Evolutionary conservation across 164 flowering plant species (phyloP).

Genomic region (Pachysandra terminalis): DNA sequence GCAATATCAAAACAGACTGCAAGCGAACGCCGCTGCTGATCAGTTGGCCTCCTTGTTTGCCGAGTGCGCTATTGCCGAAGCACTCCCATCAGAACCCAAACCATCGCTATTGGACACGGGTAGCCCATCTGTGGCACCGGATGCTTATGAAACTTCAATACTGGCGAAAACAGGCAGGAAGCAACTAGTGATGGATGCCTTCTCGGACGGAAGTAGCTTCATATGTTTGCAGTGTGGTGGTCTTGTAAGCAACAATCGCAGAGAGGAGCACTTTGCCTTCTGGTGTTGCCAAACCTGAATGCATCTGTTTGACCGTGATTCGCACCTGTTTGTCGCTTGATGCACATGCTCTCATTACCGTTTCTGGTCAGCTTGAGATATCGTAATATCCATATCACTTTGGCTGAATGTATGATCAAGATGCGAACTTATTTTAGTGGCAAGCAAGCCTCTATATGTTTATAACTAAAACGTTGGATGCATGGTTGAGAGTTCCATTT

Average conservation of each 20-base stretch:
- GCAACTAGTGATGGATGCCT: slow-evolving; percentile 84
- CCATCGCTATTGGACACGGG: slow-evolving; percentile 14
- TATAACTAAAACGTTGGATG: too few relatives aligned
- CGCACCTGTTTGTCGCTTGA: too few relatives aligned
- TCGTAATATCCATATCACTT: too few relatives aligned
- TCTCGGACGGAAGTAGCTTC: slow-evolving; percentile 95
- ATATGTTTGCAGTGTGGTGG: slow-evolving; percentile 94
- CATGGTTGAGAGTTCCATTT: too few relatives aligned
- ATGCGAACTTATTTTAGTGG: too few relatives aligned
- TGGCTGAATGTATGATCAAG: too few relatives aligned
- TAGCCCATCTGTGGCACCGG: slow-evolving; percentile 25
- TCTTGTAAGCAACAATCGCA: slow-evolving; percentile 81
- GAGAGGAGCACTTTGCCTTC: slow-evolving; percentile 80
- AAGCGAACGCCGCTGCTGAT: slow-evolving; percentile 61
- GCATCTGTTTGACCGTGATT: not conserved
- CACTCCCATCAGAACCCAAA: slow-evolving; percentile 38
- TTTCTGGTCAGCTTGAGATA: too few relatives aligned
- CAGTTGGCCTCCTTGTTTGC: slow-evolving; percentile 91
- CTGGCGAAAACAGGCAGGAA: slow-evolving; percentile 80
- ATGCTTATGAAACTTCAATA: slow-evolving; percentile 54
- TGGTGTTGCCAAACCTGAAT: slow-evolving; percentile 65
- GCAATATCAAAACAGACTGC: slow-evolving; percentile 57
- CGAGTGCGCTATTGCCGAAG: too few relatives aligned
- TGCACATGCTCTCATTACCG: too few relatives aligned
- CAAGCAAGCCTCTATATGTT: too few relatives aligned